phyloP scores from a whole-genome alignment of 2,329 filamentous ascomycete species.

The Fusarium sp. region DNA sequence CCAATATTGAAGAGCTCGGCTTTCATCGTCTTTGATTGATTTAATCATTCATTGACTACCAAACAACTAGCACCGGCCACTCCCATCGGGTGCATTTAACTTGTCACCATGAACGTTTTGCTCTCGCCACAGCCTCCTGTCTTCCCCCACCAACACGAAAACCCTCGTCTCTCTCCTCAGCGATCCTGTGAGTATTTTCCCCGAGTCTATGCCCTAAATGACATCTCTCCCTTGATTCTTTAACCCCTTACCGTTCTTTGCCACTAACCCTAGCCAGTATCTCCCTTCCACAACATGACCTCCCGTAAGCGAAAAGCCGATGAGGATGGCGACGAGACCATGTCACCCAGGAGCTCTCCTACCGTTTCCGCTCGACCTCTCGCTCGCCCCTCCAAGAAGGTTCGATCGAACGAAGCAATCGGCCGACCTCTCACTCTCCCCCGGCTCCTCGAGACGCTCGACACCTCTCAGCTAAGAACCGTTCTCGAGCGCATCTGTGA shows the following conservation, averaged over 20 bases:
- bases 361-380: constrained; percentile 79
- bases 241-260: constrained; percentile 20
- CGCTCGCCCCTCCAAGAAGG: constrained; percentile 75
- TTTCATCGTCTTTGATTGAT: constrained; percentile 21
- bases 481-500: constrained; percentile 94
- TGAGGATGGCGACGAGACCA: constrained; percentile 86
- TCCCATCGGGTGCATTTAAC: constrained; percentile 13
- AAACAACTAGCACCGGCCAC: constrained; percentile 17
- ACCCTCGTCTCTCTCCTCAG: constrained; percentile 67
- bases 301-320: constrained; percentile 89
- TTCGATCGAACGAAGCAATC: constrained; percentile 74
- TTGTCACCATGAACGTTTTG: constrained; percentile 72
- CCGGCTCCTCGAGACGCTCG: constrained; percentile 94
- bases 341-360: constrained; percentile 88
- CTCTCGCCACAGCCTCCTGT: constrained; percentile 72
- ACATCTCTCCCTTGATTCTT: not conserved
- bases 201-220: not conserved
- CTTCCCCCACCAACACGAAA: constrained; percentile 72
- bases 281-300: constrained; percentile 68
- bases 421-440: constrained; percentile 70
- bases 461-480: constrained; percentile 84
- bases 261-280: constrained; percentile 52
- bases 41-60: constrained; percentile 33
- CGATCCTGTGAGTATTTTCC: constrained; percentile 65
- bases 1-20: constrained; percentile 10